Percentiles rank a stretch among this genome's conserved stretches.
Conservation (phyloP, 1,284 basidiomycete genomes). For the Cystobasidium slooffiae region DNA sequence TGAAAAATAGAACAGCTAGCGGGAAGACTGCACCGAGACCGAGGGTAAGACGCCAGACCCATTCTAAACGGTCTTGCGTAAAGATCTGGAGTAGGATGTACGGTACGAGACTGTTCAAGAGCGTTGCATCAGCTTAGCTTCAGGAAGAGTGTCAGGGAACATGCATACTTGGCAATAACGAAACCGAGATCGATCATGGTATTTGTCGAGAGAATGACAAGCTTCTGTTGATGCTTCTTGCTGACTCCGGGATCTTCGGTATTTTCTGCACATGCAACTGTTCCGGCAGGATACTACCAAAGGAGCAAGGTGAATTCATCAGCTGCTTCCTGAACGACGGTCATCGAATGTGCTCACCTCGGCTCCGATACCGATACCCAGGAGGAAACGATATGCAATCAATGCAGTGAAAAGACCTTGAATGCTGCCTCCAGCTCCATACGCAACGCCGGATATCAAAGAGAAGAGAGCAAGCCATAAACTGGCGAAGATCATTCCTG, state of each 20-base stretch:
- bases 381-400: constrained; percentile 78
- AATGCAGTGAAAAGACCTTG: constrained; percentile 76
- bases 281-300: constrained; percentile 19
- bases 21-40: constrained; percentile 87
- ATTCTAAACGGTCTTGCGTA: constrained; percentile 75
- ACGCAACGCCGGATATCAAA: constrained; percentile 77
- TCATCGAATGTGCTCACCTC: background rate
- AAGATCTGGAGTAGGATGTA: constrained; percentile 87
- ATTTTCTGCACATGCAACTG: constrained; percentile 85
- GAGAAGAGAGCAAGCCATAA: constrained; percentile 80
- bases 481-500: constrained; percentile 70
- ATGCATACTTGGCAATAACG: constrained; percentile 15
- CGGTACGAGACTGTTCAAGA: constrained; percentile 67
- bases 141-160: background rate
- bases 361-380: constrained; percentile 65
- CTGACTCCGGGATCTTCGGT: constrained; percentile 76
- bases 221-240: constrained; percentile 79
- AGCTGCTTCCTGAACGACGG: constrained; percentile 84
- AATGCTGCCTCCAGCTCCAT: constrained; percentile 73
- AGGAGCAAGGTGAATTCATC: background rate
- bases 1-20: constrained; percentile 79
- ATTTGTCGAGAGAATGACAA: constrained; percentile 86
- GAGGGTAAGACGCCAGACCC: constrained; percentile 84
- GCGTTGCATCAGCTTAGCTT: background rate
- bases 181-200: constrained; percentile 43